These are phyloP conservation scores for Schoenoplectus tabernaemontani DNA, from an alignment of 202 grass and related monocot species.

Conservation along the genomic window DNA sequence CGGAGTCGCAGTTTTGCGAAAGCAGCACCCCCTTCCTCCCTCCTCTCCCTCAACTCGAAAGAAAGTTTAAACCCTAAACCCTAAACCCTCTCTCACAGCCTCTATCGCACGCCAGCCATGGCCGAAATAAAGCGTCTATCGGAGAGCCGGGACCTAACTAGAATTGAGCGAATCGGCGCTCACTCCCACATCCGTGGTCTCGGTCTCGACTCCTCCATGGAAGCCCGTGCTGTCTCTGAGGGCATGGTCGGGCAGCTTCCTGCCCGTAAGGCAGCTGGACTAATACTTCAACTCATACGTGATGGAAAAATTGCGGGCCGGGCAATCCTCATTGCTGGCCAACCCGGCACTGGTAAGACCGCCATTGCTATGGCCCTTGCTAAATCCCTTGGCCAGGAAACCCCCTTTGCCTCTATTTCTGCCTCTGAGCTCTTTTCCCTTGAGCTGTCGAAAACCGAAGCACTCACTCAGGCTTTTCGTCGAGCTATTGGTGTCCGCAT, in stretches of 20 bases:
- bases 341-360: slow-evolving; percentile 89
- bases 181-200: slow-evolving; percentile 98
- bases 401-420: slow-evolving; percentile 74
- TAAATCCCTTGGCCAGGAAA: slow-evolving; percentile 83
- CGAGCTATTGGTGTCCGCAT: slow-evolving; percentile 86
- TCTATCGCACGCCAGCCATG: slow-evolving; percentile 25
- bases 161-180: slow-evolving; percentile 84
- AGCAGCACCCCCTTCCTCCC: background rate
- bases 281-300: slow-evolving; percentile 85
- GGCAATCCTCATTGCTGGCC: slow-evolving; percentile 73
- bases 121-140: slow-evolving; percentile 74
- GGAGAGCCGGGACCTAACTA: slow-evolving; percentile 82
- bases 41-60: too few species aligned
- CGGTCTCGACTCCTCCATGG: slow-evolving; percentile 72
- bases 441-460: slow-evolving; percentile 87
- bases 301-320: slow-evolving; percentile 78
- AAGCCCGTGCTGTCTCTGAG: slow-evolving; percentile 73
- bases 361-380: slow-evolving; percentile 92
- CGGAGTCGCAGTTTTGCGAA: background rate
- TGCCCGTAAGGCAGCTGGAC: slow-evolving; percentile 58
- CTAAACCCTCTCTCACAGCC: slow-evolving; percentile 26
- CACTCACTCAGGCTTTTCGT: slow-evolving; percentile 79
- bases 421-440: slow-evolving; percentile 85
- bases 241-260: slow-evolving; percentile 90
- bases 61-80: background rate